Conservation (phyloP, 1,284 basidiomycete genomes). For the Pseudozyma hubeiensis region DNA sequence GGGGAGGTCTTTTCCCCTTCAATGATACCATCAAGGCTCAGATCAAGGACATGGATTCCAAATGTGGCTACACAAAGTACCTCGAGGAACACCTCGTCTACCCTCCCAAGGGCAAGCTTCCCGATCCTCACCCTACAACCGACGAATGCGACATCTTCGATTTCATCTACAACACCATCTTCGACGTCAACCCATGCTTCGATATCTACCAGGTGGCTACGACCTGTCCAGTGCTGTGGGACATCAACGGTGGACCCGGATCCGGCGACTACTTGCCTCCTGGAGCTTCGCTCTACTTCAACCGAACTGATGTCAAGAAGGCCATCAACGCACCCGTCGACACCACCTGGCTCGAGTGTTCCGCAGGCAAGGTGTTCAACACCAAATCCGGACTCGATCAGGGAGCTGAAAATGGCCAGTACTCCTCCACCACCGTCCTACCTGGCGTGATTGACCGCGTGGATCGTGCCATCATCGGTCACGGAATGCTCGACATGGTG, state of each 20-base stretch:
- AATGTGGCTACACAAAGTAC: slow-evolving; percentile 54
- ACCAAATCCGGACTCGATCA: slow-evolving; percentile 28
- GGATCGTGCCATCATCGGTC: slow-evolving; percentile 56
- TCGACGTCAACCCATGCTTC: slow-evolving; percentile 52
- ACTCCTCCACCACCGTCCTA: slow-evolving; percentile 41
- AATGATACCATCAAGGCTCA: slow-evolving; percentile 36
- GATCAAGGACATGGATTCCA: slow-evolving; percentile 41
- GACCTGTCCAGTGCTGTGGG: slow-evolving; percentile 40
- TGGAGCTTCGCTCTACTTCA: slow-evolving; percentile 34
- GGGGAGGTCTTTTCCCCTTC: slow-evolving; percentile 42
- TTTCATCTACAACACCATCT: slow-evolving; percentile 23
- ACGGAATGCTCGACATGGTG: slow-evolving; percentile 59
- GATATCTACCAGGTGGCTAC: slow-evolving; percentile 46
- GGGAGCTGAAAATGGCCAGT: slow-evolving; percentile 21
- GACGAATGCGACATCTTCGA: slow-evolving; percentile 37
- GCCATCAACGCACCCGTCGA: slow-evolving; percentile 54
- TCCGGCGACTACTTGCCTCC: slow-evolving; percentile 25
- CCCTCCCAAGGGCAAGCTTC: slow-evolving; percentile 60
- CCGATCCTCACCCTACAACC: slow-evolving; percentile 23
- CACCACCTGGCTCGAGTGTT: slow-evolving; percentile 52
- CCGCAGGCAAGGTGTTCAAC: slow-evolving; percentile 41
- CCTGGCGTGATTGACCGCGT: slow-evolving; percentile 56
- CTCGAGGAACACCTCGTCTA: slow-evolving; percentile 58
- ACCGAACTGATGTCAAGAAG: slow-evolving; percentile 57
- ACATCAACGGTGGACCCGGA: slow-evolving; percentile 30